A percentile compares a stretch with the other conserved stretches of the same genome.
Evolutionary conservation across 1,139 yeast genomes (phyloP).

Genomic region (Yamadazyma epiphylla): DNA sequence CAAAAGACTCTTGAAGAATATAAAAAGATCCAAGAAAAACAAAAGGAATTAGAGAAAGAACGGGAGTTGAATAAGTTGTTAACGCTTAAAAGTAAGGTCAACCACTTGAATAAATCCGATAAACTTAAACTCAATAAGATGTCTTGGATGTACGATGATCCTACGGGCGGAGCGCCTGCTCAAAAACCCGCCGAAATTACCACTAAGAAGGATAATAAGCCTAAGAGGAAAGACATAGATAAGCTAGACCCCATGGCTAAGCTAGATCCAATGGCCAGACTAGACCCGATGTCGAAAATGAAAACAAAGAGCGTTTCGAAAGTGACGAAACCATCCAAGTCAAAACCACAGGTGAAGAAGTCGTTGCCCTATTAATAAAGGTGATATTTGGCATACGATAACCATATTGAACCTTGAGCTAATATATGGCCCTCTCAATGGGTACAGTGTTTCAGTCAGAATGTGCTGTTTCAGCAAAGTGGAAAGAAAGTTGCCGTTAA

Average conservation of each 20-base stretch:
- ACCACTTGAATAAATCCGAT: slow-evolving; percentile 29
- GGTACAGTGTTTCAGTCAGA: no score
- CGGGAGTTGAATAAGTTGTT: slow-evolving; percentile 58
- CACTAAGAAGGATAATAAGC: slow-evolving; percentile 16
- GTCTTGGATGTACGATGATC: slow-evolving; percentile 84
- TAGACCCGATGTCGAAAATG: slow-evolving; percentile 1
- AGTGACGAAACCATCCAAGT: slow-evolving; percentile 7
- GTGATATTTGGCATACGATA: no score
- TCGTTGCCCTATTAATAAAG: no score
- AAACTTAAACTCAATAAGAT: slow-evolving; percentile 49
- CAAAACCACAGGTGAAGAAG: slow-evolving; percentile 1
- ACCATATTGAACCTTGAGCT: no score
- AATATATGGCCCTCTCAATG: no score
- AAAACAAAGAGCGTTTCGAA: slow-evolving; percentile 13
- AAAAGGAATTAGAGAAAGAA: slow-evolving; percentile 62
- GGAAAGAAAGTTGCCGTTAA: no score
- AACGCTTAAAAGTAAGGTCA: slow-evolving; percentile 25
- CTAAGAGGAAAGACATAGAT: slow-evolving; percentile 32
- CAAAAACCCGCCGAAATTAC: slow-evolving; percentile 3
- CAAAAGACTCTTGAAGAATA: slow-evolving; percentile 74
- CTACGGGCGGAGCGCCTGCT: slow-evolving; percentile 8
- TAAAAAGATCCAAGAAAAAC: slow-evolving; percentile 59
- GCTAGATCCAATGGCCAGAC: slow-evolving; percentile 1
- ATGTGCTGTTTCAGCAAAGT: no score
- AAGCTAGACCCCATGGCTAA: slow-evolving; percentile 13